These are phyloP conservation scores for Plenodomus biglobosus DNA, from an alignment of 2,329 filamentous ascomycete species.

Conservation along the genomic window DNA sequence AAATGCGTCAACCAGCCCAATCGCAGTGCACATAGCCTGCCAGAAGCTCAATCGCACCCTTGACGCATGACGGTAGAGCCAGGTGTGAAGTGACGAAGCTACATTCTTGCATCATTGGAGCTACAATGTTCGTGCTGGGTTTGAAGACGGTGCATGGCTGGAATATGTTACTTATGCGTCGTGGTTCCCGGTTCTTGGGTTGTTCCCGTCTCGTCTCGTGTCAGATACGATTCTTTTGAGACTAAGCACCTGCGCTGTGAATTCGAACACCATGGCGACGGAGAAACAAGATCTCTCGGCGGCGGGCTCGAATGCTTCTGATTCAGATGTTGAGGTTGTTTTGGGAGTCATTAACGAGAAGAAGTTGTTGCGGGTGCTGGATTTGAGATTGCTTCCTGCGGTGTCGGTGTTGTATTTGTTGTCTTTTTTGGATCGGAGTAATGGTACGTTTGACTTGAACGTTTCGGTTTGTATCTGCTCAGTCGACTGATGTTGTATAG, in stretches of 20 bases:
- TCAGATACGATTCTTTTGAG: too few relatives aligned
- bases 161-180: too few relatives aligned
- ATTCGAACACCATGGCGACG: conserved; percentile 21
- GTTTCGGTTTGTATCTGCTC: too few relatives aligned
- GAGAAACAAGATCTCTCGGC: conserved; percentile 20
- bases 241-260: neutral
- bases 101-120: conserved; percentile 38
- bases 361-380: conserved; percentile 60
- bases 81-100: conserved; percentile 14
- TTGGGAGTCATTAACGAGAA: conserved; percentile 54
- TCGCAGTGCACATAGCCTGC: conserved; percentile 7
- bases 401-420: conserved; percentile 48
- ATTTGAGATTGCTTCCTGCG: conserved; percentile 46
- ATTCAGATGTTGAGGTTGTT: conserved; percentile 31
- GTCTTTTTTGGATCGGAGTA: conserved; percentile 44
- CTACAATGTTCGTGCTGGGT: neutral
- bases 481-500: too few relatives aligned
- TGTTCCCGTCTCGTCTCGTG: neutral
- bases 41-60: conserved; percentile 3
- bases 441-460: conserved; percentile 34
- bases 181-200: neutral
- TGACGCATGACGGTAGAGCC: conserved; percentile 10
- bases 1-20: conserved; percentile 20
- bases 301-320: conserved; percentile 22
- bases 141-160: too few relatives aligned